phyloP scores from a whole-genome alignment of 1,139 yeast genomes.

The Debaryomyces nepalensis region DNA sequence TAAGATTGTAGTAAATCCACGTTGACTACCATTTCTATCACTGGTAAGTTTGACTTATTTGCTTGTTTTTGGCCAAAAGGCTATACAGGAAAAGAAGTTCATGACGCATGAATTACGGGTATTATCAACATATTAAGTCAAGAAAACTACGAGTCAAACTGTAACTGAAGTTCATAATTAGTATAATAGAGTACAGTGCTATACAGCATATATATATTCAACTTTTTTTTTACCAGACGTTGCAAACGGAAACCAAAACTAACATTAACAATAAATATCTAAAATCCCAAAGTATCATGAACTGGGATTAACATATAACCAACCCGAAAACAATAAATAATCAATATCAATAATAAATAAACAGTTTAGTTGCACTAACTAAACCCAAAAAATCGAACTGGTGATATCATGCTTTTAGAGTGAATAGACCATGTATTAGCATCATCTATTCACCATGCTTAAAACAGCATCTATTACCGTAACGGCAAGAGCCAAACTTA shows the following conservation, averaged over 20 bases:
- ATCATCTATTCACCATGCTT: slow-evolving; percentile 59
- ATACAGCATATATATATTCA: slow-evolving; percentile 4
- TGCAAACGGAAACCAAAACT: slow-evolving; percentile 9
- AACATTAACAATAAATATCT: slow-evolving; percentile 10
- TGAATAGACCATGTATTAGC: no score
- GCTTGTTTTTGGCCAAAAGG: no score
- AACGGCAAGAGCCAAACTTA: slow-evolving; percentile 80
- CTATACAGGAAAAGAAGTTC: no score
- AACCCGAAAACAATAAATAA: slow-evolving; percentile 10
- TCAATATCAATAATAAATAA: slow-evolving; percentile 10
- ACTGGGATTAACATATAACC: not conserved
- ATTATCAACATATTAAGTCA: no score
- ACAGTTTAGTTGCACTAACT: slow-evolving; percentile 8
- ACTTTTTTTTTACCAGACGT: slow-evolving; percentile 9
- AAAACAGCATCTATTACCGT: slow-evolving; percentile 91
- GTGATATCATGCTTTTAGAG: not conserved
- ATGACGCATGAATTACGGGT: no score
- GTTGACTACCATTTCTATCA: no score
- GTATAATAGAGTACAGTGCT: not conserved
- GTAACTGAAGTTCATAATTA: not conserved
- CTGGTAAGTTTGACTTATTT: no score
- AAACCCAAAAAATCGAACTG: slow-evolving; percentile 5
- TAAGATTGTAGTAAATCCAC: no score
- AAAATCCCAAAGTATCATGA: slow-evolving; percentile 7
- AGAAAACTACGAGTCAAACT: not conserved